Conservation (phyloP, 1,284 basidiomycete genomes). For the Austropuccinia psidii region DNA sequence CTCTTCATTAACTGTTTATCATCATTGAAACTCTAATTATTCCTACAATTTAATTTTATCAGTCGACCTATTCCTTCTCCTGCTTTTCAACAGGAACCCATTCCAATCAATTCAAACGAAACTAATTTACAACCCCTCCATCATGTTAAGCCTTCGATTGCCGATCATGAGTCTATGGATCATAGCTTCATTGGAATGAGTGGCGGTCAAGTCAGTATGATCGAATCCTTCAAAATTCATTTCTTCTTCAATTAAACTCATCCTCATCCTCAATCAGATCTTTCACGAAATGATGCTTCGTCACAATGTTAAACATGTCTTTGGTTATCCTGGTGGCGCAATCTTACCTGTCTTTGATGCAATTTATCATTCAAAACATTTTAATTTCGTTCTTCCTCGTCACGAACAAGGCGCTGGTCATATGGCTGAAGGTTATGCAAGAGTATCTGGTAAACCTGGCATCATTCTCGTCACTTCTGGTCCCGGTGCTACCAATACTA, state of each 20-base stretch:
- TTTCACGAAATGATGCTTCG: constrained; percentile 99
- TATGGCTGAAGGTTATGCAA: constrained; percentile 97
- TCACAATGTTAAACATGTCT: constrained; percentile 91
- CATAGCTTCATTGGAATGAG: constrained; percentile 76
- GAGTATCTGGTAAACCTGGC: constrained; percentile 93
- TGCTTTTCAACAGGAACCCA: constrained; percentile 20
- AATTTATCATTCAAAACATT: constrained; percentile 91
- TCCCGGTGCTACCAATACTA: constrained; percentile 93
- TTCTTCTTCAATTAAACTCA: background rate
- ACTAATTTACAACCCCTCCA: constrained; percentile 43
- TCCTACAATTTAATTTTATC: no score
- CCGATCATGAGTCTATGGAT: constrained; percentile 45
- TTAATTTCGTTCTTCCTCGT: constrained; percentile 89
- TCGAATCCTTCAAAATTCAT: background rate
- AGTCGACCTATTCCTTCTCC: constrained; percentile 17
- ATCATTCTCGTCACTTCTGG: constrained; percentile 97
- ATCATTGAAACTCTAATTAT: no score
- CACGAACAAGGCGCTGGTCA: constrained; percentile 98
- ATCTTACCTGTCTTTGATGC: constrained; percentile 98
- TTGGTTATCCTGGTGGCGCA: constrained; percentile 92
- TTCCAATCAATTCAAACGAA: constrained; percentile 41
- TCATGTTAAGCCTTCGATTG: constrained; percentile 39
- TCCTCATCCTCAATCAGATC: constrained; percentile 57
- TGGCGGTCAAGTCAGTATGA: constrained; percentile 56
- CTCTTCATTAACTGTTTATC: no score